phyloP scores from a whole-genome alignment of 2,329 filamentous ascomycete genomes.

The Phoma sp. region DNA sequence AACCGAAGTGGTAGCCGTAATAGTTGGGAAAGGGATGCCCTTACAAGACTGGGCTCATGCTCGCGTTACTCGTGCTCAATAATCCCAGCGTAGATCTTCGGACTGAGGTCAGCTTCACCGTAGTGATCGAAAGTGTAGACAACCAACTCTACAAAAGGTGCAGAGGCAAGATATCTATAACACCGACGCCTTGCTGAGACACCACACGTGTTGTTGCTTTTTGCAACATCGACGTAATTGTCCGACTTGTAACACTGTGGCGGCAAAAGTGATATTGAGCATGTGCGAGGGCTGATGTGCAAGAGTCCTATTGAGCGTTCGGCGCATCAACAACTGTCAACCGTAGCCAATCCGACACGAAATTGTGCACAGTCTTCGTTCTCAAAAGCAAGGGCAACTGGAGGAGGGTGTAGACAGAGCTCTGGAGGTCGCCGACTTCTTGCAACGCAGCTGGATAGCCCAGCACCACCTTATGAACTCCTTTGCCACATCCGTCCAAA shows the following conservation, averaged over 20 bases:
- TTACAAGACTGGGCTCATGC: neutral
- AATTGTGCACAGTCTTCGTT: neutral
- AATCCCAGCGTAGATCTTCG: neutral
- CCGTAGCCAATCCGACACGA: neutral
- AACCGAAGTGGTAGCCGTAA: neutral
- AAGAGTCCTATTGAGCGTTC: neutral
- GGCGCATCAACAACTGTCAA: neutral
- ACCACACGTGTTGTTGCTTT: neutral
- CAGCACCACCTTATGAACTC: neutral
- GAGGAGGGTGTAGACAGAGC: neutral
- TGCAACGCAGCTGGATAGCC: neutral
- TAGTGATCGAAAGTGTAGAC: neutral
- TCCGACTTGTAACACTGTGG: conserved; percentile 15
- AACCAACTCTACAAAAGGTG: neutral
- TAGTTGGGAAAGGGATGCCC: conserved; percentile 9
- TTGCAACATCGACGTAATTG: neutral
- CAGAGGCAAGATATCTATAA: neutral
- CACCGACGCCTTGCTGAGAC: neutral
- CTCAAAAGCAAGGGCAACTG: neutral
- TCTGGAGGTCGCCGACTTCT: conserved; percentile 2
- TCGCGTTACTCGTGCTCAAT: neutral
- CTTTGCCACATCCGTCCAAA: conserved; percentile 26
- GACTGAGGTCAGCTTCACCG: neutral
- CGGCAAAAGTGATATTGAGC: conserved; percentile 5
- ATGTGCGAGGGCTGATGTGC: neutral